Conservation (phyloP, 2,329 filamentous ascomycete genomes). For the Fusarium avenaceum region DNA sequence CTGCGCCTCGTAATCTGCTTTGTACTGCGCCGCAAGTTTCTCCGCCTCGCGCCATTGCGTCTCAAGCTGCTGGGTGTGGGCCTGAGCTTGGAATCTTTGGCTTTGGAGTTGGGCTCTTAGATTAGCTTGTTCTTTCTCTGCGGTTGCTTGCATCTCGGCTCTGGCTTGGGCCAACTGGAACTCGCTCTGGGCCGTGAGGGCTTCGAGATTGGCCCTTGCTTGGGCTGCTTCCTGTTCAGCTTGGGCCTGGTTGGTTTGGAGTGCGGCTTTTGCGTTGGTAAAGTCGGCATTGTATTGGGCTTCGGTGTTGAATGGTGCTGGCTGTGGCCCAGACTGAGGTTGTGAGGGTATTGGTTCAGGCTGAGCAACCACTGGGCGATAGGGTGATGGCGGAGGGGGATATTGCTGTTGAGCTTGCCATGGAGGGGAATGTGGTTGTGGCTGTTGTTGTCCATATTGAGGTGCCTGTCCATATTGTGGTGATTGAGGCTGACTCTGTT, state of each 20-base stretch:
- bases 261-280: neutral
- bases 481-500: constrained; percentile 16
- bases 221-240: neutral
- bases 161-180: neutral
- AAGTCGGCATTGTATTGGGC: constrained; percentile 1
- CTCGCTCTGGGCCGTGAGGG: neutral
- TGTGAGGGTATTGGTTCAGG: neutral
- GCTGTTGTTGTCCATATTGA: constrained; percentile 14
- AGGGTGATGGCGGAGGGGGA: constrained; percentile 5
- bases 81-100: neutral
- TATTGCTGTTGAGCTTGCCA: constrained; percentile 12
- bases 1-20: constrained; percentile 36
- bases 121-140: constrained; percentile 1
- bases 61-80: constrained; percentile 27
- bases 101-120: neutral
- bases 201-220: neutral
- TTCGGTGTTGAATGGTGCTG: neutral
- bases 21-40: constrained; percentile 40
- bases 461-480: constrained; percentile 5
- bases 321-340: neutral
- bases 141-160: neutral
- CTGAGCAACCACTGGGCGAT: constrained; percentile 9
- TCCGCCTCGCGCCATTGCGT: constrained; percentile 42
- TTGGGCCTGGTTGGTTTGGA: neutral
- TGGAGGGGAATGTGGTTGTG: neutral